phyloP scores from a whole-genome alignment of 352 stramenopile species.

The Elongisporangium senticosum region DNA sequence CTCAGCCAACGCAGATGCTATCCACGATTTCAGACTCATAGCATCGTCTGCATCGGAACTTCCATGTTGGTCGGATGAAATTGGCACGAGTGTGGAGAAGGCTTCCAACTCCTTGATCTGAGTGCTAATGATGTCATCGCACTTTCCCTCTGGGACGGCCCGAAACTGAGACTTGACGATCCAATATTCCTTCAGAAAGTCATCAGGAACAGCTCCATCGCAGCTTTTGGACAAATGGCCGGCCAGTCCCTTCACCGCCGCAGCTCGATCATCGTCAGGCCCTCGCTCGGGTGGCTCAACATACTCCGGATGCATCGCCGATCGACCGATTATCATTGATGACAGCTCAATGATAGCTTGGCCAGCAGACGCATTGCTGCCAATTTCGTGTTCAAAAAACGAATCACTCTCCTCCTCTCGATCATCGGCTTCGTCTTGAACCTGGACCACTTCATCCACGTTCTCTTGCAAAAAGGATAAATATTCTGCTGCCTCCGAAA shows the following conservation, averaged over 20 bases:
- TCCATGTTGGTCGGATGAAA: not conserved
- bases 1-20: conserved; percentile 14
- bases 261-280: conserved; percentile 21
- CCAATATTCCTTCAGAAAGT: conserved; percentile 77
- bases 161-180: conserved; percentile 47
- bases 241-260: conserved; percentile 60
- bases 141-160: conserved; percentile 13
- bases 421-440: conserved; percentile 14
- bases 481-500: conserved; percentile 69
- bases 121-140: conserved; percentile 8
- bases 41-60: not conserved
- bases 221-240: conserved; percentile 55
- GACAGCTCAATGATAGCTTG: conserved; percentile 52
- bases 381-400: conserved; percentile 61
- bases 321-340: conserved; percentile 42
- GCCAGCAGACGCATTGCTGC: conserved; percentile 37
- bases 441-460: conserved; percentile 40
- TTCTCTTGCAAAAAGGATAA: conserved; percentile 70
- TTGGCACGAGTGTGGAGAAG: conserved; percentile 24
- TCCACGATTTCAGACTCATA: conserved; percentile 7
- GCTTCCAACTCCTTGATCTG: conserved; percentile 28
- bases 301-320: conserved; percentile 35
- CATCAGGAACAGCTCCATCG: conserved; percentile 41
- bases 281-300: conserved; percentile 9
- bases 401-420: conserved; percentile 21